These are phyloP conservation scores for Gilbertella persicaria DNA, from an alignment of 371 early-diverging fungal genomes.

Conservation along the genomic window DNA sequence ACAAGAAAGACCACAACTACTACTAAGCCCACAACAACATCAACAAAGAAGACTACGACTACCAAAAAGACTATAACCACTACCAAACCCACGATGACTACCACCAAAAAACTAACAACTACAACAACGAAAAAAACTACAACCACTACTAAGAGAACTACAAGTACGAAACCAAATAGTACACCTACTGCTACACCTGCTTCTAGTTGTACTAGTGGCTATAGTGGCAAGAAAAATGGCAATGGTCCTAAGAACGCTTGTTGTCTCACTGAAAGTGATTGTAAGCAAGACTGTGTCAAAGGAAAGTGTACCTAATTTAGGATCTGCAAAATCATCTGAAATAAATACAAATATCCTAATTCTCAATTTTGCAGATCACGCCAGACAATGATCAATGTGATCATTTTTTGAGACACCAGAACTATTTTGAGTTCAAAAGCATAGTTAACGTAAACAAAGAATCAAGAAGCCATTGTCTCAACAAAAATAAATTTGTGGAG, in stretches of 20 bases:
- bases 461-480: too few relatives aligned
- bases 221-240: neutral
- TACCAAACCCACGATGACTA: too few relatives aligned
- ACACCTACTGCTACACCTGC: neutral
- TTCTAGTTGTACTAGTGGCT: neutral
- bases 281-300: neutral
- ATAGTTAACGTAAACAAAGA: too few relatives aligned
- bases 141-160: neutral
- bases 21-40: neutral
- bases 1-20: neutral
- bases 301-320: conserved; percentile 2
- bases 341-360: neutral
- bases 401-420: too few relatives aligned
- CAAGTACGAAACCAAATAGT: neutral
- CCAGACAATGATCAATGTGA: too few relatives aligned
- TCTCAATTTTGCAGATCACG: too few relatives aligned
- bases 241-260: conserved; percentile 2
- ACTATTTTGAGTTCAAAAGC: too few relatives aligned
- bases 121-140: neutral
- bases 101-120: too few relatives aligned
- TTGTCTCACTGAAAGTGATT: neutral
- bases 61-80: neutral
- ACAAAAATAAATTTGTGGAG: too few relatives aligned
- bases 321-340: neutral
- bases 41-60: neutral